Evolutionary conservation across 1,139 yeast species (phyloP).

Genomic region (Oligophagozyma castellii): DNA sequence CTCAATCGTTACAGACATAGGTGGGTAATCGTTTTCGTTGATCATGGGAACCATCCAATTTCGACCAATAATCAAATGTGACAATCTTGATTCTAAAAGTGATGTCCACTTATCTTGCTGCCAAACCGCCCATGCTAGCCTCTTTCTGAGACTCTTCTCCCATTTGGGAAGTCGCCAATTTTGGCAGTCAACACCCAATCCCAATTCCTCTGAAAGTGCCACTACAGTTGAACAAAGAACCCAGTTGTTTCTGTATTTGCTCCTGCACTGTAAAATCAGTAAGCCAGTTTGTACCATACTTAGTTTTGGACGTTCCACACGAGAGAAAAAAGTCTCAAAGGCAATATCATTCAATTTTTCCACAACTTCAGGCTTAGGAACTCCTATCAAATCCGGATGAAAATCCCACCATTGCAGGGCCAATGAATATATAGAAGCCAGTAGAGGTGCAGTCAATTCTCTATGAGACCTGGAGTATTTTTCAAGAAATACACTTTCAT

Average conservation of each 20-base stretch:
- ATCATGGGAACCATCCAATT: conserved; percentile 60
- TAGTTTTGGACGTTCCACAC: conserved; percentile 58
- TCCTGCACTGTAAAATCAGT: conserved; percentile 52
- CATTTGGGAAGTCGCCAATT: conserved; percentile 84
- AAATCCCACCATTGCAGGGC: conserved; percentile 81
- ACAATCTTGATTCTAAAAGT: conserved; percentile 63
- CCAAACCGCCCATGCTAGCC: conserved; percentile 90
- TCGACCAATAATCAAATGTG: conserved; percentile 48
- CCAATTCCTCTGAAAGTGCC: conserved; percentile 73
- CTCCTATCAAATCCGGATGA: conserved; percentile 49
- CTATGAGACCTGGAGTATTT: conserved; percentile 65
- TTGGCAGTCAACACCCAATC: conserved; percentile 73
- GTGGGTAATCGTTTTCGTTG: conserved; percentile 64
- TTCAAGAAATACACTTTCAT: conserved; percentile 62
- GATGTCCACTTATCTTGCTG: conserved; percentile 83
- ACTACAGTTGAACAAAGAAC: conserved; percentile 76
- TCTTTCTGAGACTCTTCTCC: conserved; percentile 75
- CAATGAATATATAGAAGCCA: conserved; percentile 62
- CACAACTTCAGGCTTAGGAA: conserved; percentile 50
- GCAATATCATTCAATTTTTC: conserved; percentile 50
- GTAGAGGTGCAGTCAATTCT: conserved; percentile 62
- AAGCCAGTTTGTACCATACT: conserved; percentile 76
- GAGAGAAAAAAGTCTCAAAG: conserved; percentile 38
- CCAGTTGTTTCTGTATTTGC: conserved; percentile 47
- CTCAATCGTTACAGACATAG: conserved; percentile 23